Evolutionary conservation across 2,329 filamentous ascomycete genomes (phyloP).

Genomic region (Chaetomium sp.): DNA sequence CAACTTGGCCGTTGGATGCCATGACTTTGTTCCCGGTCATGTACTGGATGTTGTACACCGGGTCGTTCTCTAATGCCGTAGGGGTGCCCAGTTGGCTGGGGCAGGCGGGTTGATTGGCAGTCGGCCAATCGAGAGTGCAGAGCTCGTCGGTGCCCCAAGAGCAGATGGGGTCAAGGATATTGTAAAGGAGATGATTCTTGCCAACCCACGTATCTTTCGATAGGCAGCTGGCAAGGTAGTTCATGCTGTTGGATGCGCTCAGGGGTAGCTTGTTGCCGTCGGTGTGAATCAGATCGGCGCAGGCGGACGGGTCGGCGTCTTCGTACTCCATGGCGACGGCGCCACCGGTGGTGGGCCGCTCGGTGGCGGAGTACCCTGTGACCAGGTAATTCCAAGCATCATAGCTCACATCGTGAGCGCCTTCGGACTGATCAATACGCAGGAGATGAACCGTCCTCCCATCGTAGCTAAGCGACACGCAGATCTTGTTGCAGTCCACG

Average conservation of each 20-base stretch:
- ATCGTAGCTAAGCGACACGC: conserved; percentile 45
- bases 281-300: conserved; percentile 44
- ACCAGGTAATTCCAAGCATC: conserved; percentile 55
- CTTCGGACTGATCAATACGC: conserved; percentile 49
- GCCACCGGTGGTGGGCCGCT: conserved; percentile 42
- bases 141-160: conserved; percentile 44
- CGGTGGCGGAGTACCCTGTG: conserved; percentile 42
- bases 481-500: conserved; percentile 50
- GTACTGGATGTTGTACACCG: conserved; percentile 48
- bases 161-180: conserved; percentile 47
- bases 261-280: conserved; percentile 46
- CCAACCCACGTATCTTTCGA: conserved; percentile 43
- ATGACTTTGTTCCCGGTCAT: conserved; percentile 39
- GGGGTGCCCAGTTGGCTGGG: conserved; percentile 37
- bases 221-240: conserved; percentile 44
- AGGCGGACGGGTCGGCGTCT: conserved; percentile 41
- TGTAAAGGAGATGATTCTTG: conserved; percentile 46
- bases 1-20: conserved; percentile 22
- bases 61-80: conserved; percentile 28
- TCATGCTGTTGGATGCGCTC: conserved; percentile 51
- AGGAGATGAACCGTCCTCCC: conserved; percentile 51
- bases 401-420: conserved; percentile 53
- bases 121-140: conserved; percentile 42
- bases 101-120: conserved; percentile 47
- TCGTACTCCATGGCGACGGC: conserved; percentile 46